Evolutionary conservation across 2,329 filamentous ascomycete species (phyloP).

Genomic region (Rhynchosporium graminicola): DNA sequence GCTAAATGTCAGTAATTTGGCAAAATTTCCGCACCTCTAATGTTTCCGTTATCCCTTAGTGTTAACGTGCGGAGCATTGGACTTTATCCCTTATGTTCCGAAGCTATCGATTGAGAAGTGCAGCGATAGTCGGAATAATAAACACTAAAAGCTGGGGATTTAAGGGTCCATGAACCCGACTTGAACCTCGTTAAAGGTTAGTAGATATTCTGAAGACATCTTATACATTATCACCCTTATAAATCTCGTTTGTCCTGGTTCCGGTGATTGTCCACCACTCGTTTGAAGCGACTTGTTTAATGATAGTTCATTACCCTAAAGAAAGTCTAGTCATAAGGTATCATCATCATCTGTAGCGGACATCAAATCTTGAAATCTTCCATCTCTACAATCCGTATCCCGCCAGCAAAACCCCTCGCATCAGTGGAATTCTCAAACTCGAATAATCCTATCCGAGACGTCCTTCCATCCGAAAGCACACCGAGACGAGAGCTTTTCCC

Average conservation of each 20-base stretch:
- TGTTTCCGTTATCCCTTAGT: no score
- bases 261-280: not conserved
- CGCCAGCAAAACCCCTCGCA: constrained; percentile 10
- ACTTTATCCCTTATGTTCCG: no score
- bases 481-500: constrained; percentile 9
- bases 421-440: constrained; percentile 13
- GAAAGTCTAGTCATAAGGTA: constrained; percentile 7
- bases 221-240: no score
- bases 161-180: no score
- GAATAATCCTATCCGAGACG: constrained; percentile 11
- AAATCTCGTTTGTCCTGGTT: not conserved
- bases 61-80: no score
- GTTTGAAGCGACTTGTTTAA: not conserved
- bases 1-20: not conserved
- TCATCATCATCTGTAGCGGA: constrained; percentile 8
- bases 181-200: not conserved
- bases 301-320: constrained; percentile 3
- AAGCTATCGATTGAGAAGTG: no score
- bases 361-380: constrained; percentile 17
- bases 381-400: constrained; percentile 18
- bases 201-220: not conserved
- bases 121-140: no score
- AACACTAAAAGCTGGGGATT: no score
- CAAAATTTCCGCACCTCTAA: no score
- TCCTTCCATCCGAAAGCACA: constrained; percentile 10